Evolutionary conservation across 192 early-diverging fungal species (phyloP), one percentile per base, ranked within the genome.

Genomic region (Pilobolus umbonatus): DNA sequence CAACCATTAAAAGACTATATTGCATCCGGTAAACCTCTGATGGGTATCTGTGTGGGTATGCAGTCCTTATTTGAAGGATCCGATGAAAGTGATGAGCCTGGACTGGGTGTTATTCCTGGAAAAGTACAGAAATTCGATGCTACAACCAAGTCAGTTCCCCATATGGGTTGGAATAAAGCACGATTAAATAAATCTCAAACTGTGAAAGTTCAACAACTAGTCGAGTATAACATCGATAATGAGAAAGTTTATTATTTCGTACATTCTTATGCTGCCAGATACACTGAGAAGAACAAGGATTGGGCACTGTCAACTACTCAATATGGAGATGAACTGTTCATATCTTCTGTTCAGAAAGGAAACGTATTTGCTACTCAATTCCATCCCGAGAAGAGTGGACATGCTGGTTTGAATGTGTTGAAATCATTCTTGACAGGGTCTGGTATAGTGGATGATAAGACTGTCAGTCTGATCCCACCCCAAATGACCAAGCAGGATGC

Each of bases 11-110:
- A 81, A 54, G 72, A 81, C 50, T 99, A 91, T 67, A 80, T 99
- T 25, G 79, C 79, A 9, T 87, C 86, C 5, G 94, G 93, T 12
- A 79, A 78, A 39, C 98, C 95, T 15, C 91, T 96, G 65, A 91
- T 99, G 89, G 98, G 96, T 12, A 99, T 99, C 57, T 99, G 98
- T 69, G 89, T 99, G 7, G 98, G 96, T 10, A 91, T 99, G 92
- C 98, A 99, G 67, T 85, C 87, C 4, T 69, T 99, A 43, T 96
- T 91, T 62, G 85, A 86, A 32, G 90, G 86, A 2, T 96, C 93
- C 0, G 93, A 97, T 32, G 98, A 99, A 75, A 84, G 73, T 6
- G 76, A 73, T 3, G 83, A 88, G 14, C 65, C 77, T 1, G 98
- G 98, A 8, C 75, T 99, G 28, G 89, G 93, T 4, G 56, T 98